Base-by-base conservation (phyloP, 2,329 filamentous ascomycete species). In the Stagonosporopsis vannaccii region DNA sequence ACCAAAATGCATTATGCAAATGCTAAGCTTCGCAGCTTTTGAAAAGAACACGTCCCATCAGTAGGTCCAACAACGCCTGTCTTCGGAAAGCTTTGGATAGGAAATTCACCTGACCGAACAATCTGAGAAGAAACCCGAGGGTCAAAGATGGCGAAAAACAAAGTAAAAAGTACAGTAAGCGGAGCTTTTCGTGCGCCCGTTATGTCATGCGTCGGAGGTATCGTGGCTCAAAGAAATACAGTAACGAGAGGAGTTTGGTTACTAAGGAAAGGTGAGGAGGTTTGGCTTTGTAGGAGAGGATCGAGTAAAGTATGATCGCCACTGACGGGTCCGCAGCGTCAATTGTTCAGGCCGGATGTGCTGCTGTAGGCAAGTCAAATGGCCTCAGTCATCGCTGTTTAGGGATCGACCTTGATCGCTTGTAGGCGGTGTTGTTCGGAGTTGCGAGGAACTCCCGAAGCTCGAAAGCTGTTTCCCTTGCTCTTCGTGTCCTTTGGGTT, bases 401-500 rank as follows among this genome's bases (percentile, higher is more conserved):
- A 74, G 47, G 19, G 72, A 74, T 37, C 63, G 65, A 20, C 71
- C 71, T 5, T 67, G 71, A 51, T 75, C 72, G 59, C 73, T 75
- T 7, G 68, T 73, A 17, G 70, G 68, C 22, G 71, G 70, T 12
- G 70, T 74, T 26, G 68, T 69, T n/a, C 47, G 36, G 11, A 74
- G 55, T 44, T 75, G 73, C 1, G 71, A 73, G 9, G 71, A 75
- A 47, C 71, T 73, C 19, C 73, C 69, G 37, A 69, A 73, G 44
- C 70, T 73, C 11, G 70, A 74, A 7, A 74, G 63, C 37, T 73
- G 70, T 56, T 72, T 75, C 33, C 72, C 70, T 13, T 69, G 66
- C 22, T 75, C 70, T 32, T 65, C 61, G 39, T 61, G 60, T 25
- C 57, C 65, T 40, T 61, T 67, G 1, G 71, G 68, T 53, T 73